These are phyloP conservation scores for Camillea tinctor DNA, from an alignment of 2,329 filamentous ascomycete species.

Conservation along the genomic window DNA sequence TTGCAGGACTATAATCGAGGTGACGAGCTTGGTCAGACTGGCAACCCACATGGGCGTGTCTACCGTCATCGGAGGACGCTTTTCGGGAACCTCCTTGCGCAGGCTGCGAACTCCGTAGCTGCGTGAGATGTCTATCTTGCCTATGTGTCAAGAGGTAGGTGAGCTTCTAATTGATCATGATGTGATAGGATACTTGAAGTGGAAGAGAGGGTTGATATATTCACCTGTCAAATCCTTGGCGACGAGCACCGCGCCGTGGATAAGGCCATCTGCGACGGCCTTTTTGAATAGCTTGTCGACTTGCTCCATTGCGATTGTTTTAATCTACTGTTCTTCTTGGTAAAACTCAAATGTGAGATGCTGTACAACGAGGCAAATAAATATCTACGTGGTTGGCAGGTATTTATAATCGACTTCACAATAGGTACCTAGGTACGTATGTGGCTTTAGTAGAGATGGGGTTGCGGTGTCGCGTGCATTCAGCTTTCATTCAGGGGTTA, in stretches of 20 bases:
- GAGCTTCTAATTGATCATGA: neutral
- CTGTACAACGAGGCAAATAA: too few species aligned
- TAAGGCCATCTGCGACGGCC: conserved; percentile 16
- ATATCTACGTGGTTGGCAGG: too few species aligned
- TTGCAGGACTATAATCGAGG: conserved; percentile 17
- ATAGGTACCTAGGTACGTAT: too few species aligned
- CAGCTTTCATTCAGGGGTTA: too few species aligned
- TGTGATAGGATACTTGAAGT: neutral
- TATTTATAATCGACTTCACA: too few species aligned
- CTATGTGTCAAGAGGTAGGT: conserved; percentile 1
- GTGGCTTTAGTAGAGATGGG: too few species aligned
- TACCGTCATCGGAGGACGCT: conserved; percentile 12
- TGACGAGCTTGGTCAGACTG: conserved; percentile 14
- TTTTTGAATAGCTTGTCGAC: conserved; percentile 11
- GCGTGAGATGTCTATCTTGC: conserved; percentile 15
- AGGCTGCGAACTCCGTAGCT: conserved; percentile 18
- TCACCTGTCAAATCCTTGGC: conserved; percentile 16
- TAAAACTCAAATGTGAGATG: too few species aligned
- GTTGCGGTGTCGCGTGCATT: too few species aligned
- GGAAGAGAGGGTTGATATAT: neutral
- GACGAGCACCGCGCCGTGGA: conserved; percentile 15
- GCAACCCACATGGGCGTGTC: conserved; percentile 17
- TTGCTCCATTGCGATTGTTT: conserved; percentile 12
- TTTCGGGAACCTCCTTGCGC: conserved; percentile 10
- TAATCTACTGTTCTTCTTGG: neutral